Conservation (phyloP, 805 yeast genomes). For the Candida krabiensis region DNA sequence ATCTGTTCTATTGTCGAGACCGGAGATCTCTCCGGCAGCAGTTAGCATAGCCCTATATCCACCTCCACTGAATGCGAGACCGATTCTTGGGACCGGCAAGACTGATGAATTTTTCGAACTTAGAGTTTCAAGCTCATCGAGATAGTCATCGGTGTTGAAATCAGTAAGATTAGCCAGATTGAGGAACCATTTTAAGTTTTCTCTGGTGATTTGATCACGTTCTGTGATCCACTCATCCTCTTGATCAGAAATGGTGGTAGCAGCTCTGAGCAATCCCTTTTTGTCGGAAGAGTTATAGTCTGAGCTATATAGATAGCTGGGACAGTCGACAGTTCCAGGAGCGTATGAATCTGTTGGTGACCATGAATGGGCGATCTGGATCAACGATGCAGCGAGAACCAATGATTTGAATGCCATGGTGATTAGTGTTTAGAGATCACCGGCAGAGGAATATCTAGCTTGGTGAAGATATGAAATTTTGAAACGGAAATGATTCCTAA, state of each 20-base stretch:
- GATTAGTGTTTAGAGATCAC: too few species aligned
- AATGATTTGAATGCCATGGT: too few species aligned
- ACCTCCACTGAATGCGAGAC: constrained; percentile 76
- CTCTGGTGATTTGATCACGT: constrained; percentile 47
- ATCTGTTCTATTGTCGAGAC: constrained; percentile 70
- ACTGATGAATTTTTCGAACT: constrained; percentile 36
- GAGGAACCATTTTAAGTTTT: constrained; percentile 46
- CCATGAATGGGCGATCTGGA: constrained; percentile 35
- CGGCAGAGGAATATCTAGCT: too few species aligned
- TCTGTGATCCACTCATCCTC: constrained; percentile 55
- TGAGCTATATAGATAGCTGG: constrained; percentile 31
- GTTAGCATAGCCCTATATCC: constrained; percentile 86
- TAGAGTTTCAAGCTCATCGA: constrained; percentile 29
- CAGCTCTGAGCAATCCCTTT: constrained; percentile 42
- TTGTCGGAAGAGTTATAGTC: constrained; percentile 13
- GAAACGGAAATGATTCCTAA: too few species aligned
- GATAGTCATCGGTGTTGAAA: constrained; percentile 45
- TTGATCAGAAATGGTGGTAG: constrained; percentile 41
- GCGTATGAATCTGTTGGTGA: constrained; percentile 61
- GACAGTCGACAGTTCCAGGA: constrained; percentile 61
- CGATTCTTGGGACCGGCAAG: constrained; percentile 41
- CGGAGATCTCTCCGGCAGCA: constrained; percentile 84
- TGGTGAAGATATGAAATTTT: too few species aligned
- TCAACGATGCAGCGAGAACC: too few species aligned
- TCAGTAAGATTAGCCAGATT: constrained; percentile 45